Conservation (phyloP, 805 yeast genomes). For the Candida parachauliodes region DNA sequence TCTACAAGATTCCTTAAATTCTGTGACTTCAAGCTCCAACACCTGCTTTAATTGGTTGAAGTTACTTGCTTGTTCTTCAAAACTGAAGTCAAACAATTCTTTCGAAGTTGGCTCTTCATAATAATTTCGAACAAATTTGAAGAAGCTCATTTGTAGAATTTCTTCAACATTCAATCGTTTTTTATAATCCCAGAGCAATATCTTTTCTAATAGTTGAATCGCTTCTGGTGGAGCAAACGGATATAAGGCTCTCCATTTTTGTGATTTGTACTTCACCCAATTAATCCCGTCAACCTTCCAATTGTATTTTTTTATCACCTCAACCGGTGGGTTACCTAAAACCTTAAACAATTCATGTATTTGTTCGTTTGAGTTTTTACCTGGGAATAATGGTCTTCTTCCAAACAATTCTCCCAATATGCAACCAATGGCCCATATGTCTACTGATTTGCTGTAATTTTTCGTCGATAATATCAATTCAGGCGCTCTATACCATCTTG, state of each 20-base stretch:
- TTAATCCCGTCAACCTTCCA: conserved; percentile 30
- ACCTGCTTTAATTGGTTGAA: conserved; percentile 41
- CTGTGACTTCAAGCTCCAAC: conserved; percentile 50
- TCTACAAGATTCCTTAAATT: conserved; percentile 34
- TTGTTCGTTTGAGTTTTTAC: conserved; percentile 70
- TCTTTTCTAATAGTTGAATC: conserved; percentile 41
- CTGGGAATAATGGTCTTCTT: conserved; percentile 75
- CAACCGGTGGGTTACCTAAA: conserved; percentile 66
- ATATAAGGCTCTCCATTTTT: conserved; percentile 50
- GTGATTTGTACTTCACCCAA: conserved; percentile 36
- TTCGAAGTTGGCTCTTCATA: conserved; percentile 54
- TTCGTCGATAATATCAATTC: conserved; percentile 68
- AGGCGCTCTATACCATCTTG: conserved; percentile 95
- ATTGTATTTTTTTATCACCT: conserved; percentile 28
- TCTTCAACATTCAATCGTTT: conserved; percentile 52
- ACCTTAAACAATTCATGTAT: conserved; percentile 62
- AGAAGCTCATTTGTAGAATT: conserved; percentile 56
- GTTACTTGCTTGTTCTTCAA: conserved; percentile 40
- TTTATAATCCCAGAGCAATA: conserved; percentile 64
- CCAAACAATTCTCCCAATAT: conserved; percentile 82
- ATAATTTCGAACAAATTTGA: conserved; percentile 49
- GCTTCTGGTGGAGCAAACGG: conserved; percentile 60
- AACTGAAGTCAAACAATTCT: conserved; percentile 59
- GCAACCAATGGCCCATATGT: conserved; percentile 94
- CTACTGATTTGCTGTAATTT: conserved; percentile 64